Conservation (phyloP, 1,284 basidiomycete species). For the Mycena sp. region DNA sequence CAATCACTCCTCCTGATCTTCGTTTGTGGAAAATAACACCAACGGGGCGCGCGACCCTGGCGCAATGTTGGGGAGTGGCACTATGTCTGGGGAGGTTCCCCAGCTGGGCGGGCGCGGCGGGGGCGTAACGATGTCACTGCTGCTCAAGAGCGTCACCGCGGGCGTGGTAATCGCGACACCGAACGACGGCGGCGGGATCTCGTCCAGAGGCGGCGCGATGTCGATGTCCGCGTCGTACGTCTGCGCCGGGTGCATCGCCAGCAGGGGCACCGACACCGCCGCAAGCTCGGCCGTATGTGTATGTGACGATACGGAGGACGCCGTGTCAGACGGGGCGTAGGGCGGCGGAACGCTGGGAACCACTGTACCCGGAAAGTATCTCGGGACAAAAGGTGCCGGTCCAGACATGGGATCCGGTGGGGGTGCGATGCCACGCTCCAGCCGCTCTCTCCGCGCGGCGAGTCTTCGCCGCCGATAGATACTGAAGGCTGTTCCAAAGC, state of each 20-base stretch:
- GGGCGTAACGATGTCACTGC: slow-evolving; percentile 1
- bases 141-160: slow-evolving; percentile 18
- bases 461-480: slow-evolving; percentile 59
- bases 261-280: slow-evolving; percentile 32
- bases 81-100: slow-evolving; percentile 7
- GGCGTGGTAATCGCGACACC: slow-evolving; percentile 37
- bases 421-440: slow-evolving; percentile 47
- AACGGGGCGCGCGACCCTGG: slow-evolving; percentile 4
- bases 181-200: slow-evolving; percentile 39
- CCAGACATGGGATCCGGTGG: slow-evolving; percentile 55
- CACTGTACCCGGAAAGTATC: slow-evolving; percentile 63
- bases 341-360: slow-evolving; percentile 52
- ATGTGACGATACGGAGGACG: slow-evolving; percentile 17
- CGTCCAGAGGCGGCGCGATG: slow-evolving; percentile 40
- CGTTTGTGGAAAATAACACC: background rate
- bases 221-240: slow-evolving; percentile 40
- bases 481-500: slow-evolving; percentile 60
- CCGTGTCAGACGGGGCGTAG: slow-evolving; percentile 28
- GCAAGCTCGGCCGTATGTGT: slow-evolving; percentile 26
- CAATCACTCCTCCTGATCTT: background rate
- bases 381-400: slow-evolving; percentile 60
- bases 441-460: slow-evolving; percentile 55
- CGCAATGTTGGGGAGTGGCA: slow-evolving; percentile 7
- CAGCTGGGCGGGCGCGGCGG: slow-evolving; percentile 24
- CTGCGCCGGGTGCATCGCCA: slow-evolving; percentile 10